These are phyloP conservation scores for Colletotrichum higginsianum DNA, from an alignment of 2,329 filamentous ascomycete species.

Conservation along the genomic window DNA sequence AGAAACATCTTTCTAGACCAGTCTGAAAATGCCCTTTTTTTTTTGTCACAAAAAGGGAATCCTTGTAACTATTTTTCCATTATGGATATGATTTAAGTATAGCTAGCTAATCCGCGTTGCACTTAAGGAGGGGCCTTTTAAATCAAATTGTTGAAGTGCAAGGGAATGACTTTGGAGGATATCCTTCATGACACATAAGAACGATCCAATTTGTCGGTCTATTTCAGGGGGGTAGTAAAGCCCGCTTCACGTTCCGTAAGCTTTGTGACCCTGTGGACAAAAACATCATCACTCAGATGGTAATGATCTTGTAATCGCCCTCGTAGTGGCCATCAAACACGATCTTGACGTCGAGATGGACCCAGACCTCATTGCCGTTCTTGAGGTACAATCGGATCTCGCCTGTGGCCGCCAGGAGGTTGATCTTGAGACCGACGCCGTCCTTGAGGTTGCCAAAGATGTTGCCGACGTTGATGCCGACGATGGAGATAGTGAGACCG, in stretches of 20 bases:
- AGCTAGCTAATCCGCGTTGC: too few species aligned
- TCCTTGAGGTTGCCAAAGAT: constrained; percentile 34
- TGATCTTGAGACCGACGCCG: constrained; percentile 21
- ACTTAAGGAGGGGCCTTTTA: too few species aligned
- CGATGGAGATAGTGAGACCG: constrained; percentile 1
- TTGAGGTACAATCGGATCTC: constrained; percentile 32
- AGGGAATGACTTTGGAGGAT: too few species aligned
- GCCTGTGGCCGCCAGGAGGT: constrained; percentile 16
- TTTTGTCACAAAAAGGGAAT: too few species aligned
- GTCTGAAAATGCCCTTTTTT: too few species aligned
- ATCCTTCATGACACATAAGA: too few species aligned
- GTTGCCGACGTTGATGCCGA: constrained; percentile 27
- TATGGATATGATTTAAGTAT: too few species aligned
- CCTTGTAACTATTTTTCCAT: too few species aligned
- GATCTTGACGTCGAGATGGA: constrained; percentile 25
- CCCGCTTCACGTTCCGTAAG: background rate
- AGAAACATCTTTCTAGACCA: too few species aligned
- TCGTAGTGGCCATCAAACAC: constrained; percentile 16
- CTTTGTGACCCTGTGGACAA: background rate
- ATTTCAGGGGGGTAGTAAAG: background rate
- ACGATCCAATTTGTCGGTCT: background rate
- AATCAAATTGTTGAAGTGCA: too few species aligned
- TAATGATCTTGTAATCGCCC: constrained; percentile 26
- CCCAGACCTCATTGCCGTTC: constrained; percentile 36
- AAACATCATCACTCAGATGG: constrained; percentile 3